Conservation (phyloP, 768 basidiomycete species). For the Xerocomellus intermedius region DNA sequence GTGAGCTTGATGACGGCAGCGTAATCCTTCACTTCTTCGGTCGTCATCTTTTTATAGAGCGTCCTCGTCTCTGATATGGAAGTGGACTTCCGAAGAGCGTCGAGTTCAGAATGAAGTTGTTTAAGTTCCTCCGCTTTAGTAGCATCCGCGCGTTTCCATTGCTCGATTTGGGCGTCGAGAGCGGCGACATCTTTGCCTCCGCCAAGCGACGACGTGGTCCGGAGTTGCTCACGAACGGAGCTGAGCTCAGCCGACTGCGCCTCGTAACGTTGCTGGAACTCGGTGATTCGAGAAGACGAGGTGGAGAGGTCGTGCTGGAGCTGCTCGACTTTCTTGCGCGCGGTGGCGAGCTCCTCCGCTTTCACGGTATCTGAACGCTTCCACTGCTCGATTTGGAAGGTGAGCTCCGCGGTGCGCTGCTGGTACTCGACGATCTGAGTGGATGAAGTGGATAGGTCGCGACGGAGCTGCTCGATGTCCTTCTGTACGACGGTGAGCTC, state of each 20-base stretch:
- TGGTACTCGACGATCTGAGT: not conserved
- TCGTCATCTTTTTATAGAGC: not conserved
- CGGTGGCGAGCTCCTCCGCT: not conserved
- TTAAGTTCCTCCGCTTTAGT: not conserved
- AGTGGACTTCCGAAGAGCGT: not conserved
- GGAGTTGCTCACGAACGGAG: not conserved
- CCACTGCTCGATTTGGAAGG: not conserved
- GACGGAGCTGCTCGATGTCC: too few relatives aligned
- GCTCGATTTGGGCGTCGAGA: conserved; percentile 1
- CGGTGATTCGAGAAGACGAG: not conserved
- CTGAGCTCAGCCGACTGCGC: not conserved
- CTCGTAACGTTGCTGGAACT: not conserved
- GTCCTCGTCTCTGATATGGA: not conserved
- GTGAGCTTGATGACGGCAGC: conserved; percentile 7
- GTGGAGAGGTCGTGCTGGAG: not conserved
- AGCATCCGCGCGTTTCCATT: not conserved
- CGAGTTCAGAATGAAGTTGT: not conserved
- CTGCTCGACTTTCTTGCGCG: not conserved
- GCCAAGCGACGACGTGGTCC: not conserved
- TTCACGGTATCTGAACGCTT: not conserved
- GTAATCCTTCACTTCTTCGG: conserved; percentile 1
- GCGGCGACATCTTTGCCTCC: not conserved
- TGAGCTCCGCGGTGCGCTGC: not conserved
- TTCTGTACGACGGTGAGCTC: too few relatives aligned
- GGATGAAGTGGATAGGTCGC: too few relatives aligned